Evolutionary conservation across 768 basidiomycete genomes (phyloP), one percentile per base, ranked within the genome.

Genomic region (Omphalotus guepiniiformis): DNA sequence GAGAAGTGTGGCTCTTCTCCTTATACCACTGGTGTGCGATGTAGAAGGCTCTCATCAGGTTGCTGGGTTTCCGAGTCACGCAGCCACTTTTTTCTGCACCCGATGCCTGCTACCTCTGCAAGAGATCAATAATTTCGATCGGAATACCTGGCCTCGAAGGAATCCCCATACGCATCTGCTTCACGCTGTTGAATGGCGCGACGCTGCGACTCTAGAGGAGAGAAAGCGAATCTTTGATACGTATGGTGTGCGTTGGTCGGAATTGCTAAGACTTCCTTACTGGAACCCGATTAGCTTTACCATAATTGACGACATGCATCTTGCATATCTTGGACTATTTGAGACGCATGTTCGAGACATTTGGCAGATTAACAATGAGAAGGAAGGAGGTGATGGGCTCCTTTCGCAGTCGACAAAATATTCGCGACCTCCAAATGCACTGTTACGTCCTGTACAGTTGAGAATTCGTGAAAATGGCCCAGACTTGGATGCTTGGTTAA

Each of bases 231-330:
- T 63, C 7, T 61, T 55, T 19, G 42, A 57, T 11, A 38, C 44
- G 3, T 45, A 54, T 30, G 63, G 65, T 1, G 39, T 64, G 15
- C 55, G 64, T 4, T 68, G 57, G 55, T 60, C 65, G 0, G 53
- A 53, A 25, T 49, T 75, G 1, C 50, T 66, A 9, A 42, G 61
- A 0, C 60, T 75, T 2, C 62, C 63, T 0, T 75, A 75, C 49
- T 74, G 70, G 63, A 62, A 72, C 48, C 63, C 63, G 0, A 55
- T 58, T 2, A 42, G 48, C 2, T 65, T 53, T 37, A 37, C 62
- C 2, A 53, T 69, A 1, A 53, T 73, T 8, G 70, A 76, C 41
- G 43, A 65, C 2, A 73, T 74, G 71, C 74, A 76, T 52, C 58
- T 61, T 15, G 50, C 71, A 1, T 59, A 63, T 42, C 56, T 72